Evolutionary conservation across 1,284 basidiomycete species (phyloP).

Genomic region (Puccinia coronata): DNA sequence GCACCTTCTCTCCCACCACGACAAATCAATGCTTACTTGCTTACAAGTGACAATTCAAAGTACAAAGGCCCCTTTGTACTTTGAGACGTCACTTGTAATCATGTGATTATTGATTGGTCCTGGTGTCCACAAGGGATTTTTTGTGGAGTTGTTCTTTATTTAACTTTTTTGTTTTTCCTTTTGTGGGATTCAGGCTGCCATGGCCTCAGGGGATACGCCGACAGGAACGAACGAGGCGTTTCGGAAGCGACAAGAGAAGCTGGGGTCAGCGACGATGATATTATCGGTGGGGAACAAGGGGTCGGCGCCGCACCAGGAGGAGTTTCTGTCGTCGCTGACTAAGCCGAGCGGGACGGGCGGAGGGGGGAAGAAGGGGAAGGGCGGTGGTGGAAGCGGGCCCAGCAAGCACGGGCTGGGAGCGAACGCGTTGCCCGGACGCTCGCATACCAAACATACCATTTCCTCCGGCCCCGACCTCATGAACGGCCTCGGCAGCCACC

Average conservation of each 20-base stretch:
- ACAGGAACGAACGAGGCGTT: slow-evolving; percentile 49
- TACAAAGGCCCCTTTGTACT: no score
- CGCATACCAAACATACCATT: slow-evolving; percentile 28
- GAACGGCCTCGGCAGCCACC: slow-evolving; percentile 37
- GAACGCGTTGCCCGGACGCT: not conserved
- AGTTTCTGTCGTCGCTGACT: slow-evolving; percentile 42
- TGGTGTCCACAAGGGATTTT: not conserved
- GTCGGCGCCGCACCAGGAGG: slow-evolving; percentile 47
- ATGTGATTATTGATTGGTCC: not conserved
- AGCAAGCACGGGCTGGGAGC: not conserved
- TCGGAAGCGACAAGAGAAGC: slow-evolving; percentile 47
- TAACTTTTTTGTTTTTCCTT: not conserved
- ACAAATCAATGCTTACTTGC: no score
- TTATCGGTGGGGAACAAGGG: slow-evolving; percentile 49
- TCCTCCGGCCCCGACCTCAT: slow-evolving; percentile 41
- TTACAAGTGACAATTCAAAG: no score
- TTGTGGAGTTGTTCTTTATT: not conserved
- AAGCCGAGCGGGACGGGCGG: not conserved
- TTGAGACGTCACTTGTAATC: no score
- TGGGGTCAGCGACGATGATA: slow-evolving; percentile 44
- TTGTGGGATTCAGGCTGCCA: slow-evolving; percentile 18
- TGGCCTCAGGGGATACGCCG: slow-evolving; percentile 48
- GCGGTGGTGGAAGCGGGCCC: not conserved
- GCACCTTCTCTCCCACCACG: no score
- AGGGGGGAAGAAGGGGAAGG: slow-evolving; percentile 13